phyloP scores from a whole-genome alignment of 1,139 yeast genomes.

The Blastobotrys indianensis region DNA sequence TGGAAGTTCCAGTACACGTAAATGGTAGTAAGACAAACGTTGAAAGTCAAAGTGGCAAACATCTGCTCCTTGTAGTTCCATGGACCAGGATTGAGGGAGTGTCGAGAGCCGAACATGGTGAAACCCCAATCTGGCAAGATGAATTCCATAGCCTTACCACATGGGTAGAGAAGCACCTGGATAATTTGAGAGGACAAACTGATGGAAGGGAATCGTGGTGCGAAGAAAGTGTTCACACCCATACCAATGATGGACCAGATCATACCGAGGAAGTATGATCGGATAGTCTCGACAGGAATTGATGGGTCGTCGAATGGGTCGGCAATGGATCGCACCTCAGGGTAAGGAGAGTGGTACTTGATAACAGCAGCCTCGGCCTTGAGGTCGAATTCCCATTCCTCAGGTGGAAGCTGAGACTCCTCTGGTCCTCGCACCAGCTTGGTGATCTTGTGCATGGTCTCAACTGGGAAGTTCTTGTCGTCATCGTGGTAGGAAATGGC shows the following conservation, averaged over 20 bases:
- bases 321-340: slow-evolving; percentile 56
- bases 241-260: slow-evolving; percentile 53
- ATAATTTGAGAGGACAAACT: slow-evolving; percentile 42
- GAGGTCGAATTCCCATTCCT: slow-evolving; percentile 26
- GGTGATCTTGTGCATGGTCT: slow-evolving; percentile 16
- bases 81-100: slow-evolving; percentile 53
- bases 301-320: slow-evolving; percentile 45
- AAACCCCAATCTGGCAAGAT: slow-evolving; percentile 48
- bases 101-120: slow-evolving; percentile 35
- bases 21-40: slow-evolving; percentile 40
- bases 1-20: slow-evolving; percentile 43
- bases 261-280: slow-evolving; percentile 51
- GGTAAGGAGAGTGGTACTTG: slow-evolving; percentile 54
- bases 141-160: slow-evolving; percentile 38
- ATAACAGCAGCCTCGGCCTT: slow-evolving; percentile 43
- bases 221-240: slow-evolving; percentile 53
- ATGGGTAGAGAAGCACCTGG: slow-evolving; percentile 54
- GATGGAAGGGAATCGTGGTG: slow-evolving; percentile 51
- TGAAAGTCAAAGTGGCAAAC: slow-evolving; percentile 47
- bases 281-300: slow-evolving; percentile 48
- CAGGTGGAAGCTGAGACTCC: slow-evolving; percentile 26
- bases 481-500: slow-evolving; percentile 40
- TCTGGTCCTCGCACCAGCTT: slow-evolving; percentile 17
- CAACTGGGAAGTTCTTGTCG: slow-evolving; percentile 48
- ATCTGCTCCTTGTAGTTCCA: slow-evolving; percentile 70